Evolutionary conservation across 2,329 filamentous ascomycete genomes (phyloP).

Genomic region (Sporothrix inflata): DNA sequence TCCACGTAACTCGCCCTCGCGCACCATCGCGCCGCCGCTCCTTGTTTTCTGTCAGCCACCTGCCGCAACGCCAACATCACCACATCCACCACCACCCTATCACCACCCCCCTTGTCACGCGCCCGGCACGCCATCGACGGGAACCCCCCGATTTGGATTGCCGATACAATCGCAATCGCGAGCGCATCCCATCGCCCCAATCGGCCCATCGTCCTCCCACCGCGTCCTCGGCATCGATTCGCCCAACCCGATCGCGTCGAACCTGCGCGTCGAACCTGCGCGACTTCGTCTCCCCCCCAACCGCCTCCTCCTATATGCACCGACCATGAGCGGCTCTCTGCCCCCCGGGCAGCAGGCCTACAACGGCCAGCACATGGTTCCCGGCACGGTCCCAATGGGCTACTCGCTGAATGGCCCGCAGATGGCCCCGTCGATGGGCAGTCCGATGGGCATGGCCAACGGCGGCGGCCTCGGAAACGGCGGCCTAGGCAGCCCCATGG

Average conservation of each 20-base stretch:
- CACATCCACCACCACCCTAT: not conserved
- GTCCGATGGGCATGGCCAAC: conserved; percentile 20
- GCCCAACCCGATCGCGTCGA: not conserved
- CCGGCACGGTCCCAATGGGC: conserved; percentile 29
- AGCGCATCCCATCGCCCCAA: not conserved
- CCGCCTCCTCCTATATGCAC: conserved; percentile 36
- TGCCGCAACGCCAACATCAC: not conserved
- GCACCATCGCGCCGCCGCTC: not conserved
- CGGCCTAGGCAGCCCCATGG: conserved; percentile 22
- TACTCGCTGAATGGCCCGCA: conserved; percentile 31
- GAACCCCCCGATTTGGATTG: not conserved
- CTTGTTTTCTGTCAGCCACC: not conserved
- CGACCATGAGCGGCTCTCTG: conserved; percentile 47
- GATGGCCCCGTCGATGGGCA: conserved; percentile 26
- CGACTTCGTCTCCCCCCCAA: not conserved
- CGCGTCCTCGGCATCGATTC: not conserved
- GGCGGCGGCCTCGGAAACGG: conserved; percentile 12
- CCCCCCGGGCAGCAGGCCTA: conserved; percentile 46
- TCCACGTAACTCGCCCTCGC: not conserved
- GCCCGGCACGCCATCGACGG: conserved; percentile 16
- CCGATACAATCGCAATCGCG: not conserved
- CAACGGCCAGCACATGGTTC: conserved; percentile 42
- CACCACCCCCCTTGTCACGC: conserved; percentile 6
- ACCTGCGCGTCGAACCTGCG: not conserved
- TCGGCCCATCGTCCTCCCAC: not conserved